Conservation (phyloP, 495 filamentous ascomycete species). For the Neurospora sublineolata region DNA sequence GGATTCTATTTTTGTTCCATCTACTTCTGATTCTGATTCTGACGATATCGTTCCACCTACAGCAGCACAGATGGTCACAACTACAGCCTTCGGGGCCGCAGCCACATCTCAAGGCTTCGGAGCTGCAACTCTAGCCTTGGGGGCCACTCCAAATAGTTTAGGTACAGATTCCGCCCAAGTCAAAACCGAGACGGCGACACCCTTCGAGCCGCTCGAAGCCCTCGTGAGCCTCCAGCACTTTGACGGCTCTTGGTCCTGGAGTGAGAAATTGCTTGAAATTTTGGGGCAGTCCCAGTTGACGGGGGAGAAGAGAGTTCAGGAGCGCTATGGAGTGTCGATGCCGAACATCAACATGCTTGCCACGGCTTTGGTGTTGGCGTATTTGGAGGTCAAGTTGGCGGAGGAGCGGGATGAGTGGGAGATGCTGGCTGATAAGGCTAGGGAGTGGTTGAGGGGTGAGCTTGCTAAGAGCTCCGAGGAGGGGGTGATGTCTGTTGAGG, state of each 20-base stretch:
- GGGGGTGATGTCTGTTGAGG: not conserved
- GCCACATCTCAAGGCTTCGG: not conserved
- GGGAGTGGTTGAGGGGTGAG: conserved; percentile 24
- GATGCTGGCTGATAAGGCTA: conserved; percentile 41
- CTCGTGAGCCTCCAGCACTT: conserved; percentile 41
- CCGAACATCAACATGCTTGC: conserved; percentile 17
- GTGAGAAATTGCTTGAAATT: conserved; percentile 5
- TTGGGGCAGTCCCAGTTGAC: conserved; percentile 13
- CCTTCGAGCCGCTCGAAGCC: conserved; percentile 6
- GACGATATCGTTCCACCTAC: not conserved
- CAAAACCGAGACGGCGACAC: not conserved
- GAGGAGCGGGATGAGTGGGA: conserved; percentile 42
- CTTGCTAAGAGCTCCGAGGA: not conserved
- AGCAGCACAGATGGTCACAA: not conserved
- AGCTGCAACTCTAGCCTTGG: not conserved
- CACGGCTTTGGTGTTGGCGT: conserved; percentile 41
- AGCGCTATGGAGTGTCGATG: not conserved
- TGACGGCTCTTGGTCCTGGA: conserved; percentile 34
- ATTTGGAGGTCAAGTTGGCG: conserved; percentile 30
- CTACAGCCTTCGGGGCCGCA: not conserved
- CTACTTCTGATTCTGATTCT: not conserved
- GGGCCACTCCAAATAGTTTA: not conserved
- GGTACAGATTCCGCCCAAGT: not conserved
- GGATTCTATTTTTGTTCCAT: not conserved
- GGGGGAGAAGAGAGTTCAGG: conserved; percentile 1